Evolutionary conservation across 495 filamentous ascomycete species (phyloP).

Genomic region (Neurospora discreta): DNA sequence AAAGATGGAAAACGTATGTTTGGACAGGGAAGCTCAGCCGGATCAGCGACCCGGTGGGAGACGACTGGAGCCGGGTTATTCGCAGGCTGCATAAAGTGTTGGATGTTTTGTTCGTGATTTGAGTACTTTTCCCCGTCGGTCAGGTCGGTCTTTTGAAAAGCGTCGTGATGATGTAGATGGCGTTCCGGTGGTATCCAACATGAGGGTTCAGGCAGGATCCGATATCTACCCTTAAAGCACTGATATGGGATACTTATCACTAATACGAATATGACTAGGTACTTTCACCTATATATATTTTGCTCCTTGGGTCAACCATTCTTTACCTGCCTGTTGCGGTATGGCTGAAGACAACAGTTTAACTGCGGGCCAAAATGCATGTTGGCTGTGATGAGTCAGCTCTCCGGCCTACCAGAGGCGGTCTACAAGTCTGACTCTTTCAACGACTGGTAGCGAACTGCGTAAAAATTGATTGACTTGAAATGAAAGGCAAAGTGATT

Average conservation of each 20-base stretch:
- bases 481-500: background rate
- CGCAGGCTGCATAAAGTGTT: conserved; percentile 8
- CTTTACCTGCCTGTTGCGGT: background rate
- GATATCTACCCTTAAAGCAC: background rate
- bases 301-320: background rate
- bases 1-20: conserved; percentile 35
- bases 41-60: conserved; percentile 1
- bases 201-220: background rate
- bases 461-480: background rate
- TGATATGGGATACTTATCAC: background rate
- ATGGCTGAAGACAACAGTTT: background rate
- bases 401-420: background rate
- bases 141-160: background rate
- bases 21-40: conserved; percentile 15
- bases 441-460: background rate
- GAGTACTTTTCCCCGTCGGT: background rate
- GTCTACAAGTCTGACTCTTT: background rate
- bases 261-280: background rate
- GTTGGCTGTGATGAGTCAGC: background rate
- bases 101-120: background rate
- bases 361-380: background rate
- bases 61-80: conserved; percentile 14
- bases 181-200: background rate
- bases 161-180: background rate
- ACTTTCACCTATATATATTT: background rate